Base-by-base conservation (phyloP, 2,329 filamentous ascomycete genomes). In the Trichoderma polysporum region DNA sequence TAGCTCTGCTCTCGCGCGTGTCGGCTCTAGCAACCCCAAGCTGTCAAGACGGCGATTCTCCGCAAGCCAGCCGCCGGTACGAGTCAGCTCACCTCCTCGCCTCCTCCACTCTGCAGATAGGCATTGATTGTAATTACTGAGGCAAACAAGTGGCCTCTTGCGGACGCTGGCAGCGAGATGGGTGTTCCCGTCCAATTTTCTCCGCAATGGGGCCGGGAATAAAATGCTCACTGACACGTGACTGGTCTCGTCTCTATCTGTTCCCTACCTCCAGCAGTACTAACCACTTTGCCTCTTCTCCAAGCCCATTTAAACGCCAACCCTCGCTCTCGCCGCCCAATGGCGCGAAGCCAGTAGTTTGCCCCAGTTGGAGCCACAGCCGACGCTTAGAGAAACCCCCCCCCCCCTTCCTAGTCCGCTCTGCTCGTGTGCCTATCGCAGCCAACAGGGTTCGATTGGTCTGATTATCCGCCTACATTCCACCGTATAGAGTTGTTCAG, bases 401-500 rank as follows among this genome's bases (percentile, higher is more conserved):
- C 33, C 35, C 10, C 22, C 22, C 15, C 15, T 13, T 45, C 31
- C 19, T n/a, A 17, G 1, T 5, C 41, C 41, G 33, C 33, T 39
- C 35, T 19, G 41, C 29, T 56, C 60, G 19, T 33, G 13, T 27
- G 49, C 60, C 37, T 4, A 31, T 62, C 19, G 35, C 33, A 62
- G 47, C 15, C 17, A 22, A 53, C 22, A 45, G 49, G 27, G n/a
- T 33, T 49, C 60, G 35, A 22, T n/a, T 45, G 27, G n/a, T 33
- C 60, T 49, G 35, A 22, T n/a, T 45, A 25, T 53, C 35, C 50
- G 35, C 27, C 27, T 17, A 25, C 31, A 54, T 37, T 15, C 58
- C 58, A 50, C 58, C 58, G 45, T 61, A 61, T 49, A 61, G 58
- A 61, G 45, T 61, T 61, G 58, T 37, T 61, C 33, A 22, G 17